Percentiles rank a stretch among this genome's conserved stretches.
These are phyloP conservation scores for Cytospora chrysosperma DNA, from an alignment of 2,329 filamentous ascomycete species.

Conservation along the genomic window DNA sequence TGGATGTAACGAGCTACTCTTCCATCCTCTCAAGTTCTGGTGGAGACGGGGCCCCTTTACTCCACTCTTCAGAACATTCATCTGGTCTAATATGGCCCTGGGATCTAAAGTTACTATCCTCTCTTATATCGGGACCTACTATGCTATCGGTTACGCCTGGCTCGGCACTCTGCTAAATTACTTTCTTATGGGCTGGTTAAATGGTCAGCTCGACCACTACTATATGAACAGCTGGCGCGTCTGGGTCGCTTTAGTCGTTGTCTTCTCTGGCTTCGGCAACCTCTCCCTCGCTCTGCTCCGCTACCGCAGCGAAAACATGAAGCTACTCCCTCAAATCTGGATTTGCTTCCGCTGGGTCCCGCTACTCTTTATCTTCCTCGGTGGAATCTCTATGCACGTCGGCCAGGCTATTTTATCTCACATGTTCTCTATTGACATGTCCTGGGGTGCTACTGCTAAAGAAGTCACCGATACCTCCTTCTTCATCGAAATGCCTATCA, in stretches of 20 bases:
- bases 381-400: constrained; percentile 76
- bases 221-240: constrained; percentile 77
- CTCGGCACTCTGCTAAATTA: constrained; percentile 72
- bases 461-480: constrained; percentile 79
- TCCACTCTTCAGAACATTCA: constrained; percentile 71
- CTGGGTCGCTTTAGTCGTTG: constrained; percentile 76
- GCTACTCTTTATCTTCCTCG: constrained; percentile 76
- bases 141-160: constrained; percentile 74
- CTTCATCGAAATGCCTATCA: constrained; percentile 80
- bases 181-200: constrained; percentile 74
- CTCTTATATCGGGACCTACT: constrained; percentile 78
- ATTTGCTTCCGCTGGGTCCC: constrained; percentile 73
- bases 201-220: constrained; percentile 75
- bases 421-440: constrained; percentile 84
- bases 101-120: constrained; percentile 74
- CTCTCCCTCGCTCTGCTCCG: background rate
- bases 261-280: constrained; percentile 54
- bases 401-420: constrained; percentile 76
- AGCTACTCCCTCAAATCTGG: constrained; percentile 54
- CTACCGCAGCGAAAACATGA: constrained; percentile 35
- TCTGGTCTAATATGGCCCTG: constrained; percentile 70
- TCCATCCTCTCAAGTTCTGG: constrained; percentile 76
- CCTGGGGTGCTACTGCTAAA: constrained; percentile 81
- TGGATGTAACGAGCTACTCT: constrained; percentile 78
- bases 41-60: constrained; percentile 75